A percentile compares a stretch with the other conserved stretches of the same genome.
phyloP scores from a whole-genome alignment of 2,329 filamentous ascomycete species.

The Pseudogymnoascus sp. region DNA sequence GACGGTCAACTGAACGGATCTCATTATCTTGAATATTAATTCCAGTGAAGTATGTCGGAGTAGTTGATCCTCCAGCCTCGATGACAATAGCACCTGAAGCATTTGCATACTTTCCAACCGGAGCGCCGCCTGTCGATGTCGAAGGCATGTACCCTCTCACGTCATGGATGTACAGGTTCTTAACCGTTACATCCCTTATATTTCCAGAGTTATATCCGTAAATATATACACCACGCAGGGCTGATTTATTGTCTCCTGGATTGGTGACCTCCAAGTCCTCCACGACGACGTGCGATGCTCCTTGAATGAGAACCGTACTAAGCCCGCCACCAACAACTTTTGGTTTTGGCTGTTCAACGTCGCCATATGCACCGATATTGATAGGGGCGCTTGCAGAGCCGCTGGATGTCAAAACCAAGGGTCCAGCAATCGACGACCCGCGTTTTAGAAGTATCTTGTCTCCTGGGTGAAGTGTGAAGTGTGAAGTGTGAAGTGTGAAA shows the following conservation, averaged over 20 bases:
- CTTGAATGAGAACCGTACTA: not conserved
- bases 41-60: not conserved
- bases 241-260: not conserved
- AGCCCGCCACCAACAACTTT: not conserved
- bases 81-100: not conserved
- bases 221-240: not conserved
- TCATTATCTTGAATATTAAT: not conserved
- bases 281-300: not conserved
- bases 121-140: not conserved
- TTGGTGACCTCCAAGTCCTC: not conserved
- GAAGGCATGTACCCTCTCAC: conserved; percentile 1
- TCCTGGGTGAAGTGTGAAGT: not conserved
- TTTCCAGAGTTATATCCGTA: not conserved
- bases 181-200: not conserved
- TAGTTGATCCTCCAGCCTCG: not conserved
- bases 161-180: not conserved
- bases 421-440: not conserved
- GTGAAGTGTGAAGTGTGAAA: not conserved
- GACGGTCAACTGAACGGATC: not conserved
- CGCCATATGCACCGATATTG: not conserved
- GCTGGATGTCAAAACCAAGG: not conserved
- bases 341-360: not conserved
- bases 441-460: not conserved
- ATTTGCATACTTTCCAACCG: not conserved
- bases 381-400: not conserved